Percentiles rank a stretch among this genome's conserved stretches.
phyloP scores from a whole-genome alignment of 1,284 basidiomycete species.

The Omphalotus olearius region DNA sequence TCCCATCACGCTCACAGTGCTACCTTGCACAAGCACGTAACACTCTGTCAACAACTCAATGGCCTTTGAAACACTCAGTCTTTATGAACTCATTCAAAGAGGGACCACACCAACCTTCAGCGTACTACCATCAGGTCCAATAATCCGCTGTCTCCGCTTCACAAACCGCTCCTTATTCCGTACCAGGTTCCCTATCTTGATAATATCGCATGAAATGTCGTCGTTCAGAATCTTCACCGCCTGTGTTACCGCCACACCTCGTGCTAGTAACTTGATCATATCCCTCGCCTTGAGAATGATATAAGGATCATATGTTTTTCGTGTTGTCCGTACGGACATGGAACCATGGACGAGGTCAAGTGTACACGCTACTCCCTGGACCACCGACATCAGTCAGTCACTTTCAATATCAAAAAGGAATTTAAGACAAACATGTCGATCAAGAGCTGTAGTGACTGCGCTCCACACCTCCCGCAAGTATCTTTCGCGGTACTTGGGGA shows the following conservation, averaged over 20 bases:
- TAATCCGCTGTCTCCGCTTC: conserved; percentile 93
- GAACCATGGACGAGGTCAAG: conserved; percentile 95
- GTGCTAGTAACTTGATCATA: conserved; percentile 91
- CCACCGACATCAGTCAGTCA: background rate
- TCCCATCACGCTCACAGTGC: conserved; percentile 97
- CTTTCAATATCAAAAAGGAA: too few species aligned
- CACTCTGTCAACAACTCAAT: conserved; percentile 97
- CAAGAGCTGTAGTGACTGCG: conserved; percentile 85
- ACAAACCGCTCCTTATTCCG: conserved; percentile 98
- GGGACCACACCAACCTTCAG: conserved; percentile 67
- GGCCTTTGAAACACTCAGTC: conserved; percentile 49
- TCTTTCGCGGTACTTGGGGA: conserved; percentile 98
- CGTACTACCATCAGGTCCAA: conserved; percentile 95
- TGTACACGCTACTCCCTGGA: conserved; percentile 83
- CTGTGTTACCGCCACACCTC: conserved; percentile 82
- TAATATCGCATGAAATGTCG: conserved; percentile 90
- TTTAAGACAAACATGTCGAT: conserved; percentile 66
- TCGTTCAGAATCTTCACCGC: conserved; percentile 93
- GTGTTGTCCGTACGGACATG: conserved; percentile 96
- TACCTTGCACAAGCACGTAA: conserved; percentile 98
- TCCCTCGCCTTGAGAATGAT: conserved; percentile 95
- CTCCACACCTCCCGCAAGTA: conserved; percentile 96
- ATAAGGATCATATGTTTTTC: conserved; percentile 97
- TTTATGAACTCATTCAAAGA: background rate
- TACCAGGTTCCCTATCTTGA: conserved; percentile 94